Evolutionary conservation across 2,329 filamentous ascomycete species (phyloP), one percentile per base, ranked within the genome.

Genomic region (Cadophora sp.): DNA sequence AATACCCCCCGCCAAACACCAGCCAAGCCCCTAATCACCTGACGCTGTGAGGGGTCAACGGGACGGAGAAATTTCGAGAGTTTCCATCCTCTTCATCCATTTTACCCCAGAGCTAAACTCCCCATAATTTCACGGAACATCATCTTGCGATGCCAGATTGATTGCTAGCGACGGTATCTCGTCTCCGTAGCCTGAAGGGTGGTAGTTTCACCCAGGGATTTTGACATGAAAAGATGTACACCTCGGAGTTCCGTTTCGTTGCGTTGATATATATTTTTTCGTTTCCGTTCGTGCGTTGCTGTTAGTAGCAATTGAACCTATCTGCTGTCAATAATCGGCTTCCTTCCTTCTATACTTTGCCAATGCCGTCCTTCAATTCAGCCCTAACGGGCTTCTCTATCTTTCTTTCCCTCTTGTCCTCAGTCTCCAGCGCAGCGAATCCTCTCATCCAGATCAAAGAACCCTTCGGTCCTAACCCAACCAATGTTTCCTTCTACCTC

Each of bases 401-500:
- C 22, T 30, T 64, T 13, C 53, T 68, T 13, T 61, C 59, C 8
- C 43, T 61, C 24, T 45, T 69, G 7, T 36, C 63, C 22, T 14
- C 39, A 13, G 27, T 56, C n/a, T 48, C 61, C 27, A 66, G 62
- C 16, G 69, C 72, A 16, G 58, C 60, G 14, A 69, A 70, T 22
- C 33, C 64, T 6, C 68, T 73, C 41, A 50, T 68, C 13, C 75
- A 79, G 53, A 79, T 84, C 63, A 76, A 50, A 4, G 47, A 76
- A 6, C 73, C 76, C 69, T 84, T 81, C 59, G 82, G 82, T 14
- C 71, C 73, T 11, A 82, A 81, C 24, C 81, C 83, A 0, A 80
- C 77, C 3, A 78, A 79, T 16, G 79, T 80, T 2, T 60, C 62
- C 2, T 72, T 73, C 60, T 71, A 71, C 43, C 48, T 73, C 51